Percentiles rank a stretch among this genome's conserved stretches.
Conservation (phyloP, 2,329 filamentous ascomycete genomes). For the Neocucurbitaria cava region DNA sequence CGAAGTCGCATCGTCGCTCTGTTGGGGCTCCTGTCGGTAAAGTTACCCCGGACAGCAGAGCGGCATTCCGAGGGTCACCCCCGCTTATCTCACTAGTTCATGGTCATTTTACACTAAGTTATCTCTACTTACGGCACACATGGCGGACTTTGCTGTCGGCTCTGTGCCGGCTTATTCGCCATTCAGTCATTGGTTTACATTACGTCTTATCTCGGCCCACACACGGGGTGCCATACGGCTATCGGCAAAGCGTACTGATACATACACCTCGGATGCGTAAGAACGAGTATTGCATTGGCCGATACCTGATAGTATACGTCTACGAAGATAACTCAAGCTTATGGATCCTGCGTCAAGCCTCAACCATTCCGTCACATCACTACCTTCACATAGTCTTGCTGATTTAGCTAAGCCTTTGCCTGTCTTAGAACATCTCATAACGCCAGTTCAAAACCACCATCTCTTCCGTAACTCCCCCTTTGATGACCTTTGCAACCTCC, state of each 20-base stretch:
- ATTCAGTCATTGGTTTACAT: background rate
- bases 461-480: slow-evolving; percentile 30
- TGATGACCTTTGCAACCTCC: slow-evolving; percentile 30
- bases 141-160: background rate
- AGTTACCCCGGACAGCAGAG: background rate
- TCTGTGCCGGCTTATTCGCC: background rate
- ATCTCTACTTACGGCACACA: background rate
- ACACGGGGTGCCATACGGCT: background rate
- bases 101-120: too few species aligned
- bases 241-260: background rate
- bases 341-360: background rate
- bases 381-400: background rate
- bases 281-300: background rate
- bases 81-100: background rate
- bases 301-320: background rate
- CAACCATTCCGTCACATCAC: background rate
- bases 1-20: background rate
- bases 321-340: background rate
- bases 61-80: background rate
- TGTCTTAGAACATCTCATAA: slow-evolving; percentile 32
- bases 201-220: background rate
- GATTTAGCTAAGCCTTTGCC: background rate
- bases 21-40: background rate
- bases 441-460: slow-evolving; percentile 29
- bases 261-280: background rate